A percentile compares a stretch with the other conserved stretches of the same genome.
Conservation (phyloP, 2,329 filamentous ascomycete species). For the Ophiostoma ulmi region DNA sequence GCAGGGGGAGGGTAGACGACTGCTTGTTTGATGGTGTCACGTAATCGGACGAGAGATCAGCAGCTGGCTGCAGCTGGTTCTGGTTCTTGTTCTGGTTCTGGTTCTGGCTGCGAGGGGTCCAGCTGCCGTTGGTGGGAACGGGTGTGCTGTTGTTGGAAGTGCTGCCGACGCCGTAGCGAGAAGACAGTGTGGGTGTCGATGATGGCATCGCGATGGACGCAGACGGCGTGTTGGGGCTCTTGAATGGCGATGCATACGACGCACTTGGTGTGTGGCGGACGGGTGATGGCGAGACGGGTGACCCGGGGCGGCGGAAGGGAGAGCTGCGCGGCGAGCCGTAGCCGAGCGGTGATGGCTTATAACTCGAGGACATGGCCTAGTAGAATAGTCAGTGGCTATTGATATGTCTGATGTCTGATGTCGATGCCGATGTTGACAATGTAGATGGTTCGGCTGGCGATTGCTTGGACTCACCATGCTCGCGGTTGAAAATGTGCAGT, state of each 20-base stretch:
- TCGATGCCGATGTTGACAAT: background rate
- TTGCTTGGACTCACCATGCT: constrained; percentile 3
- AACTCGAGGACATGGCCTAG: constrained; percentile 52
- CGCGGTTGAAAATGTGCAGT: background rate
- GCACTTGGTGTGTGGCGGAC: constrained; percentile 59
- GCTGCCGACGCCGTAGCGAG: constrained; percentile 37
- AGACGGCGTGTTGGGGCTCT: constrained; percentile 37
- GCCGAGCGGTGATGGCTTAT: constrained; percentile 66
- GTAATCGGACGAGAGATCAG: constrained; percentile 35
- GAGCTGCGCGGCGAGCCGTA: constrained; percentile 65
- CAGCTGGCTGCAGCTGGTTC: constrained; percentile 34
- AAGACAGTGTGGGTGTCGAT: constrained; percentile 27
- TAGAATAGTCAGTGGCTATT: background rate
- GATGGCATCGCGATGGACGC: background rate
- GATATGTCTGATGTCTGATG: background rate
- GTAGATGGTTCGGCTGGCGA: no score
- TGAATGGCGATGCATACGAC: constrained; percentile 58
- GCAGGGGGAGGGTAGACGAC: background rate
- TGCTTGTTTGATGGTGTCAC: constrained; percentile 30
- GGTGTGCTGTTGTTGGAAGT: background rate
- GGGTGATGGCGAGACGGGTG: constrained; percentile 60
- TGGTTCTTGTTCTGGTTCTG: background rate
- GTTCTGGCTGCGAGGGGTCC: background rate
- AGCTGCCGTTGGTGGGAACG: background rate
- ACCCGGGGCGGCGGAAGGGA: constrained; percentile 58